A percentile compares a stretch with the other conserved stretches of the same genome.
Evolutionary conservation across 2,329 filamentous ascomycete genomes (phyloP).

Genomic region (Mollisiaceae sp.): DNA sequence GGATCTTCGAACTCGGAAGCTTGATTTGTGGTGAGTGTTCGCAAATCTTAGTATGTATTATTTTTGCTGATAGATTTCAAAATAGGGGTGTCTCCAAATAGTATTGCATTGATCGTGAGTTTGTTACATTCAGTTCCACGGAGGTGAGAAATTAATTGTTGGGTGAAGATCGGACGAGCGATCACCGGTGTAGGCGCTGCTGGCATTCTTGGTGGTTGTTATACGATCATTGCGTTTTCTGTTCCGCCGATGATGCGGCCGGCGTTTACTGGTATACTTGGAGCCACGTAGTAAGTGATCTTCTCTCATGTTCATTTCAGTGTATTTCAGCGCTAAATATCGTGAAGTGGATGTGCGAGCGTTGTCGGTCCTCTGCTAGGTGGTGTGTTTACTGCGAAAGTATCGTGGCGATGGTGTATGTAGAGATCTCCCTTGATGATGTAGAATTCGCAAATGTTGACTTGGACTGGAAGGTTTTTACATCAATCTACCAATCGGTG

Average conservation of each 20-base stretch:
- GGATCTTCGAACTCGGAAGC: slow-evolving; percentile 42
- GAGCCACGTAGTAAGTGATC: slow-evolving; percentile 24
- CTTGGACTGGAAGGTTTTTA: slow-evolving; percentile 21
- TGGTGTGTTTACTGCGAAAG: slow-evolving; percentile 42
- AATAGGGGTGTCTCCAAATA: slow-evolving; percentile 34
- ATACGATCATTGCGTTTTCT: slow-evolving; percentile 32
- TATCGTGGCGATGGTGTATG: slow-evolving; percentile 2
- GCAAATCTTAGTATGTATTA: not conserved
- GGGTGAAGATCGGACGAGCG: slow-evolving; percentile 33
- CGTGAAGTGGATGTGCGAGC: slow-evolving; percentile 18
- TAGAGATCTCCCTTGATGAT: too few species aligned
- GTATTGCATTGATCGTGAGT: slow-evolving; percentile 37
- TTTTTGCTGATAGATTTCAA: not conserved
- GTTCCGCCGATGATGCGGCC: slow-evolving; percentile 31
- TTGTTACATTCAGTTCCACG: too few species aligned
- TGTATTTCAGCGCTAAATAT: too few species aligned
- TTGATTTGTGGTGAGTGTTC: slow-evolving; percentile 35
- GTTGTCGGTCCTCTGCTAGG: slow-evolving; percentile 40
- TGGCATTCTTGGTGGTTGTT: slow-evolving; percentile 42
- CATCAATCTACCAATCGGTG: slow-evolving; percentile 49
- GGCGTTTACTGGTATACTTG: slow-evolving; percentile 35
- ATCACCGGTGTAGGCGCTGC: slow-evolving; percentile 38
- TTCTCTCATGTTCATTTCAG: too few species aligned
- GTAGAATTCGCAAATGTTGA: too few species aligned
- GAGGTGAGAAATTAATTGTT: too few species aligned